Evolutionary conservation across 2,329 filamentous ascomycete genomes (phyloP).

Genomic region (Escovopsis weberi): DNA sequence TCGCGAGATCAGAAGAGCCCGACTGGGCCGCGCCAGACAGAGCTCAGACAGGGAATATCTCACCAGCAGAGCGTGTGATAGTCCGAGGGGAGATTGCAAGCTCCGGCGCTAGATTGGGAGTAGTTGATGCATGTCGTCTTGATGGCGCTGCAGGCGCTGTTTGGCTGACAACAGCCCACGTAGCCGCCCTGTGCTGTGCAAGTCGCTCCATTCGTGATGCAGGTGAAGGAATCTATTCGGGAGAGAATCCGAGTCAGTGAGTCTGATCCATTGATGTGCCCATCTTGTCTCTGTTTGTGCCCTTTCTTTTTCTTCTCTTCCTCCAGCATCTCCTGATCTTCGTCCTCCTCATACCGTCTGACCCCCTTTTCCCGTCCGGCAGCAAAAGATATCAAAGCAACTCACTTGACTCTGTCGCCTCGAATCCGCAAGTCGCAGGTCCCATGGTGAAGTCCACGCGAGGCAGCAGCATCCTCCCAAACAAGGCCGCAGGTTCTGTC

Average conservation of each 20-base stretch:
- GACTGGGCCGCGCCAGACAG: neutral
- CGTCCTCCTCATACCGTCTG: neutral
- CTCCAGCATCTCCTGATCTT: neutral
- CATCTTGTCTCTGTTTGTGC: too few relatives aligned
- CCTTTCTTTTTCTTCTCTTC: neutral
- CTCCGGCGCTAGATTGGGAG: constrained; percentile 9
- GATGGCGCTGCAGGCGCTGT: constrained; percentile 14
- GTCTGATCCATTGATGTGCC: too few relatives aligned
- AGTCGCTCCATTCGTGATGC: constrained; percentile 12
- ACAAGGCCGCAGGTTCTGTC: constrained; percentile 15
- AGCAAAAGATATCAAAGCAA: neutral
- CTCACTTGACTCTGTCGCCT: constrained; percentile 15
- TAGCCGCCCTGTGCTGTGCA: constrained; percentile 13
- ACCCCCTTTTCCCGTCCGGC: neutral
- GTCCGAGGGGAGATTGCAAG: constrained; percentile 14
- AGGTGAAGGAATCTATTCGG: constrained; percentile 15
- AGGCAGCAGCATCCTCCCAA: constrained; percentile 16
- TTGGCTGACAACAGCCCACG: constrained; percentile 19
- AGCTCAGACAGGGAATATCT: constrained; percentile 1
- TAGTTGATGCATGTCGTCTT: constrained; percentile 21
- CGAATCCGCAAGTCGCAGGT: constrained; percentile 18
- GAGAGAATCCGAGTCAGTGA: neutral
- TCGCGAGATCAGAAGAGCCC: neutral
- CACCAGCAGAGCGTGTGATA: constrained; percentile 24
- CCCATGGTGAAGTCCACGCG: constrained; percentile 15